A percentile compares a stretch with the other conserved stretches of the same genome.
Evolutionary conservation across 192 early-diverging fungal species (phyloP).

Genomic region (Funneliformis mosseae): DNA sequence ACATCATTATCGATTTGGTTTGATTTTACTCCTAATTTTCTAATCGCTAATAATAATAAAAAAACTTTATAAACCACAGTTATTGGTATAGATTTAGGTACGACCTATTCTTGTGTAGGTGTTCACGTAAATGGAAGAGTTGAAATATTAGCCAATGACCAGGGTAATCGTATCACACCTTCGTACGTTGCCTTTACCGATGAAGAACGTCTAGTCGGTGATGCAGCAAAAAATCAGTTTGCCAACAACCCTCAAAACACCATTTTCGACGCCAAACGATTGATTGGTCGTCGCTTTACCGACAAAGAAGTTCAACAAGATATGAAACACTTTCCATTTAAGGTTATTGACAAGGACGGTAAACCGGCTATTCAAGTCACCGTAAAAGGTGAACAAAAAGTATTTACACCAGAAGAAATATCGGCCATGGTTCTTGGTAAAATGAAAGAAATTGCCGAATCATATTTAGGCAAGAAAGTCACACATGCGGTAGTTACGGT

Average conservation of each 20-base stretch:
- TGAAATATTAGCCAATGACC: slow-evolving; percentile 98
- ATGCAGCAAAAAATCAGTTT: slow-evolving; percentile 95
- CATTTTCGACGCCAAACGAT: slow-evolving; percentile 91
- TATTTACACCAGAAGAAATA: slow-evolving; percentile 91
- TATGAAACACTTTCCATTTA: slow-evolving; percentile 96
- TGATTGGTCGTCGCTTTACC: slow-evolving; percentile 87
- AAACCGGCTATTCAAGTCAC: slow-evolving; percentile 83
- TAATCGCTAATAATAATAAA: neutral
- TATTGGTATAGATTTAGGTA: slow-evolving; percentile 96
- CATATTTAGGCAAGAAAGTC: slow-evolving; percentile 84
- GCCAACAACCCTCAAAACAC: slow-evolving; percentile 89
- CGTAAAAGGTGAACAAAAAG: slow-evolving; percentile 85
- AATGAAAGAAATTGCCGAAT: slow-evolving; percentile 95
- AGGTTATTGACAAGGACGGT: slow-evolving; percentile 76
- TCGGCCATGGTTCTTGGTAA: slow-evolving; percentile 90
- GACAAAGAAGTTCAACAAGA: slow-evolving; percentile 91
- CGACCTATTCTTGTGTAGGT: slow-evolving; percentile 92
- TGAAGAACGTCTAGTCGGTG: slow-evolving; percentile 89
- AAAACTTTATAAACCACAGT: slow-evolving; percentile 37
- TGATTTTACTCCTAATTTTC: too few species aligned
- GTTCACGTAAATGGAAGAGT: slow-evolving; percentile 93
- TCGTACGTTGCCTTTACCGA: slow-evolving; percentile 94
- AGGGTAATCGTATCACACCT: slow-evolving; percentile 93
- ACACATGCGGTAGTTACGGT: slow-evolving; percentile 96
- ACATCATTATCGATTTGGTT: too few species aligned